phyloP scores from a whole-genome alignment of 768 basidiomycete genomes.

The Pleurotus ostreatus region DNA sequence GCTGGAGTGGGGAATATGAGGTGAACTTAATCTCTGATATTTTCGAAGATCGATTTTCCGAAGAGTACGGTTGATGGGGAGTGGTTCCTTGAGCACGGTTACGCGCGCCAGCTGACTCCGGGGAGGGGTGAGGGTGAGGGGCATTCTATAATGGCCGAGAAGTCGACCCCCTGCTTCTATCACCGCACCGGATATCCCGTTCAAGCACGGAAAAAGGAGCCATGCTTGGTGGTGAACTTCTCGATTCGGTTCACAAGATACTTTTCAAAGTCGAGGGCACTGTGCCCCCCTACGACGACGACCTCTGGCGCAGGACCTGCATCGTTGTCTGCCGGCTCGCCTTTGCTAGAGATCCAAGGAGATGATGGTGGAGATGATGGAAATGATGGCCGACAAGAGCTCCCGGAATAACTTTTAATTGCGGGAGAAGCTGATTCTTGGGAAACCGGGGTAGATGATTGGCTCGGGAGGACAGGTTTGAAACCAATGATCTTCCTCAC shows the following conservation, averaged over 20 bases:
- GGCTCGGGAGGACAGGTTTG: conserved; percentile 13
- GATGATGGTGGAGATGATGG: conserved; percentile 32
- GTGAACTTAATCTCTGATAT: no score
- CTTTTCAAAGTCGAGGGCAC: conserved; percentile 33
- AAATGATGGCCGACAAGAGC: conserved; percentile 30
- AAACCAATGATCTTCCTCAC: conserved; percentile 18
- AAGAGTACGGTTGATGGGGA: conserved; percentile 4
- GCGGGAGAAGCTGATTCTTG: conserved; percentile 2
- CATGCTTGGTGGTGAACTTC: conserved; percentile 19
- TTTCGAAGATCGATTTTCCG: background rate
- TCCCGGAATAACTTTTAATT: conserved; percentile 15
- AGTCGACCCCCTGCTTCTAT: background rate
- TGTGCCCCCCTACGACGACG: conserved; percentile 15
- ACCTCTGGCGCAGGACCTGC: conserved; percentile 24
- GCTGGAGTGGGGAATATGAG: background rate
- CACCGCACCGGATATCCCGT: background rate
- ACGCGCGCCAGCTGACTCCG: background rate
- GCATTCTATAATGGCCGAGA: conserved; percentile 3
- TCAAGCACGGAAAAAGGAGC: conserved; percentile 17
- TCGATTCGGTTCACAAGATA: conserved; percentile 39
- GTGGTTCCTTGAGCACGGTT: background rate
- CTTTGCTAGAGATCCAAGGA: conserved; percentile 32
- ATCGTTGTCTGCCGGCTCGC: conserved; percentile 26
- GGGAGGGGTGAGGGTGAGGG: background rate
- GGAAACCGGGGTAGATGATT: conserved; percentile 8